Conservation (phyloP, 169 alveolate genomes). For the Toxoplasma gondii region DNA sequence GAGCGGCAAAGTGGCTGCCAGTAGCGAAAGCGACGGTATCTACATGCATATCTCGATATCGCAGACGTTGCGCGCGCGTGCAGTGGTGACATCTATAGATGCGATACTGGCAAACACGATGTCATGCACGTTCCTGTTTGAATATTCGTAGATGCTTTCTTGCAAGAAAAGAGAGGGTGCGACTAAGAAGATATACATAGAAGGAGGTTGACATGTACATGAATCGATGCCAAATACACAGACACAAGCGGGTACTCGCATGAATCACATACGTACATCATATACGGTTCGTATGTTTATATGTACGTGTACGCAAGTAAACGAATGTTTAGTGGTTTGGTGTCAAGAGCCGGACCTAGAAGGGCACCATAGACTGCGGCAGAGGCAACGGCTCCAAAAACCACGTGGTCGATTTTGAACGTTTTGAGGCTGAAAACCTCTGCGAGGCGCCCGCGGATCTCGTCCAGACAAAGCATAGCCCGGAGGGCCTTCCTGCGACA, state of each 20-base stretch:
- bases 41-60: background rate
- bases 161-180: background rate
- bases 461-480: conserved; percentile 88
- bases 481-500: conserved; percentile 63
- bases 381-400: conserved; percentile 87
- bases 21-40: background rate
- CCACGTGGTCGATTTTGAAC: conserved; percentile 89
- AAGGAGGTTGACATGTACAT: too few relatives aligned
- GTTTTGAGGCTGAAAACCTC: conserved; percentile 84
- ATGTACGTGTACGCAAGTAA: background rate
- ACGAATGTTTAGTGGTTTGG: too few relatives aligned
- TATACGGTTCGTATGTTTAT: background rate
- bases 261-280: too few relatives aligned
- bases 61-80: too few relatives aligned
- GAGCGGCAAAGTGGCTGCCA: too few relatives aligned
- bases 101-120: too few relatives aligned
- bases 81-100: too few relatives aligned
- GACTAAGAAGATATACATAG: background rate
- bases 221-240: too few relatives aligned
- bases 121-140: background rate
- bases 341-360: conserved; percentile 70
- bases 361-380: conserved; percentile 90
- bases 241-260: too few relatives aligned
- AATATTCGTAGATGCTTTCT: too few relatives aligned
- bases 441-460: conserved; percentile 87